Evolutionary conservation across 1,284 basidiomycete species (phyloP), one percentile per base, ranked within the genome.

Genomic region (Puccinia novopanici): DNA sequence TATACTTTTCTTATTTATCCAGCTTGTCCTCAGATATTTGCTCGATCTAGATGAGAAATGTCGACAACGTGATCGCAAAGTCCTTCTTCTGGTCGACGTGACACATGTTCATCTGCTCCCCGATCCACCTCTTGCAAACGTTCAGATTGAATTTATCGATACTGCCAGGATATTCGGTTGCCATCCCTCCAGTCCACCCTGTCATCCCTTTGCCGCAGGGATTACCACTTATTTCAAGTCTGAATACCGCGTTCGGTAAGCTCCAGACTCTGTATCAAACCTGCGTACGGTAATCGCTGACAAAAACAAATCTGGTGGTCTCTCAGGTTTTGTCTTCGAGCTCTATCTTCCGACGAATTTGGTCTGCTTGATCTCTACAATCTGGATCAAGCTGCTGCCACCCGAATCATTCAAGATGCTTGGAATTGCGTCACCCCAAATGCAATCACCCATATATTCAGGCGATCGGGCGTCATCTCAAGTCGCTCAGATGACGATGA

Each of bases 211-310:
- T 34, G 13, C 50, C 22, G 77, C 68, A 17, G 77, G 77, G 17
- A 79, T 79, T 42, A 72, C 68, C 12, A 79, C n/a, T 13, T 79
- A 59, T 30, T 72, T 79, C 68, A 79, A 79, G 55, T 71, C 68
- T 17, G 77, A 79, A 72, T 79, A 79, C 52, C 77, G 77, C 3
- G 68, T 79, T 57, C 52, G 77, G 77, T 79, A 59, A 17, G 77
- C n/a, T 68, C 42, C 6, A 8, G 37, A 5, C 17, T n/a, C 42
- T 40, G 27, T 61, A 10, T 10, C 19, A 13, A 27, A 3, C 42
- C 50, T 48, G 67, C 10, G 48, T 19, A 50, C 50, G n/a, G 22
- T 52, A 27, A 5, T 61, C 4, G 12, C 48, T 67, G 17, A 55
- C 12, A 40, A 24, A 42, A 17, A 48, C 19, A 54, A 6, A 55